Base-by-base conservation (phyloP, 306 rosid genomes). In the Acacia confusa region DNA sequence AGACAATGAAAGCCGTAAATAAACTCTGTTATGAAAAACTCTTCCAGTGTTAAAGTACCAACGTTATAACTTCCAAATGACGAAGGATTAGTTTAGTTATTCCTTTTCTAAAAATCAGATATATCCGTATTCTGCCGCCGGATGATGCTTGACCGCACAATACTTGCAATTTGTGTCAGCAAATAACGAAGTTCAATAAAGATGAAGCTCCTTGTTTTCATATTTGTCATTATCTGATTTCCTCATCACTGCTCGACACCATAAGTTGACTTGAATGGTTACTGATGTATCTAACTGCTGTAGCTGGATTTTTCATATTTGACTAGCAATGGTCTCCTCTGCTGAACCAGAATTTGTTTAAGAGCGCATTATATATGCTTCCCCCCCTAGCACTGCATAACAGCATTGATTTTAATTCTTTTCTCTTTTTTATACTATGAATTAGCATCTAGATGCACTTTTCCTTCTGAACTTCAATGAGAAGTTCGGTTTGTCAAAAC, bases 251-350 rank as follows among this genome's bases (percentile, higher is more conserved):
- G 17, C 50, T 50, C 27, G 40, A 19, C 28, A 38, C 36, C 6
- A 58, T 28, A 22, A 3, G 81, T 70, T 82, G 85, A 85, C 80
- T 78, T 84, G 47, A 67, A 67, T 45, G 28, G 25, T 25, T 44
- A 20, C 58, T 30, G 64, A 48, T 71, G 4, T 9, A 45, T 45
- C 14, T 75, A 12, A n/a, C 65, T 48, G 53, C 43, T 41, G 22
- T 48, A 12, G 48, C 70, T 44, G 64, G 36, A 13, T 48, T 34
- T 82, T 15, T 77, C 20, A 3, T 34, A 32, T 75, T 70, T 58
- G 44, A 25, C n/a, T 20, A 19, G 45, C 19, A 73, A 25, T 73
- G 74, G 64, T 15, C 64, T 50, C 4, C 40, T 82, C 63, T 48
- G 9, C 32, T 27, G 25, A 70, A 75, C 58, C 76, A 55, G 53